Evolutionary conservation across 2,329 filamentous ascomycete genomes (phyloP).

Genomic region (Botryosphaeria dothidea): DNA sequence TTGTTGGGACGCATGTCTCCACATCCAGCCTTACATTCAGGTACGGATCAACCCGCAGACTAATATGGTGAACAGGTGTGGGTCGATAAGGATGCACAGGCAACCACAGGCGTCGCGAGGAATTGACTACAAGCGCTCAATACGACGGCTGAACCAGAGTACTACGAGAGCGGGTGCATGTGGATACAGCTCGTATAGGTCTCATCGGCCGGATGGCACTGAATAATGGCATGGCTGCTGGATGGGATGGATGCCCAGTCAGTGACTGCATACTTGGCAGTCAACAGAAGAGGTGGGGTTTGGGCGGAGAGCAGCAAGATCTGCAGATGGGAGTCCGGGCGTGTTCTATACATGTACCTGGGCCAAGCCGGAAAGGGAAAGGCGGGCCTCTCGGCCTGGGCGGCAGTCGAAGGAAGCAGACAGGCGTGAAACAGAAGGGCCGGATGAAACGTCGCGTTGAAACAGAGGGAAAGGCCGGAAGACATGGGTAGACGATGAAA

Average conservation of each 20-base stretch:
- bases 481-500: background rate
- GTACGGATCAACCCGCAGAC: background rate
- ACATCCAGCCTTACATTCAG: background rate
- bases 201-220: background rate
- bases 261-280: background rate
- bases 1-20: background rate
- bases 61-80: no score
- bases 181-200: conserved; percentile 13
- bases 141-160: background rate
- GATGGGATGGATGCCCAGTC: background rate
- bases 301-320: conserved; percentile 6
- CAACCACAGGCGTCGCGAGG: background rate
- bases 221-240: background rate
- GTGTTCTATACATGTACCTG: conserved; percentile 6
- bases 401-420: background rate
- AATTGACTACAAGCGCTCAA: background rate
- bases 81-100: background rate
- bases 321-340: background rate
- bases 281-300: background rate
- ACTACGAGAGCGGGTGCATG: background rate
- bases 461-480: conserved; percentile 7
- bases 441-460: conserved; percentile 16
- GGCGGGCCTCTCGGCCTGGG: background rate
- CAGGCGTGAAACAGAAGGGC: conserved; percentile 2
- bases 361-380: background rate